phyloP scores from a whole-genome alignment of 1,284 basidiomycete genomes.

The Puccinia hordei region DNA sequence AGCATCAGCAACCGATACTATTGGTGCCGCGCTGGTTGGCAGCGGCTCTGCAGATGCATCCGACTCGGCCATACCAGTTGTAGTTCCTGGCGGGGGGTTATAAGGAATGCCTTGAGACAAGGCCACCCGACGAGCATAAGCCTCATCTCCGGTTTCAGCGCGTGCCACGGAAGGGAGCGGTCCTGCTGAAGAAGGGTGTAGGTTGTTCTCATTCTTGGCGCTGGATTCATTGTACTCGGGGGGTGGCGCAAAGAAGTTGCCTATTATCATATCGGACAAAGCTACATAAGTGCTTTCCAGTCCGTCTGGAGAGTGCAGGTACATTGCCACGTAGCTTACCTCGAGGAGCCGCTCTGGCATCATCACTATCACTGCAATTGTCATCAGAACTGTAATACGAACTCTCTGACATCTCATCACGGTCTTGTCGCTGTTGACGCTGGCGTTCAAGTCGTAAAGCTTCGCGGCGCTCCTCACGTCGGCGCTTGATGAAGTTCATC shows the following conservation, averaged over 20 bases:
- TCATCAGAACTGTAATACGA: conserved; percentile 49
- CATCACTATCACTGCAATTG: conserved; percentile 42
- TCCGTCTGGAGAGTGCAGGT: neutral
- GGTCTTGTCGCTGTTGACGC: conserved; percentile 45
- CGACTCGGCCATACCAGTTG: neutral
- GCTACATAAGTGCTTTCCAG: neutral
- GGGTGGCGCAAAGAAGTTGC: conserved; percentile 49
- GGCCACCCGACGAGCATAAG: conserved; percentile 50
- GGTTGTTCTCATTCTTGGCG: conserved; percentile 26
- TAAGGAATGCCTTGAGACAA: conserved; percentile 46
- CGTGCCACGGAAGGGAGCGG: conserved; percentile 38
- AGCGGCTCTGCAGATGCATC: neutral
- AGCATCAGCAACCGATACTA: conserved; percentile 47
- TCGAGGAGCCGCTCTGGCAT: conserved; percentile 31
- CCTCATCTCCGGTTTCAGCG: conserved; percentile 53
- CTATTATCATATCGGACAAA: conserved; percentile 1
- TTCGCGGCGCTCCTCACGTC: conserved; percentile 46
- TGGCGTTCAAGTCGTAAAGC: conserved; percentile 49
- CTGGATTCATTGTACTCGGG: conserved; percentile 38
- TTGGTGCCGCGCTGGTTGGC: neutral
- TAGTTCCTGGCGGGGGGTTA: neutral
- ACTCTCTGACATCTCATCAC: conserved; percentile 43
- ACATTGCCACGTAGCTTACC: conserved; percentile 1
- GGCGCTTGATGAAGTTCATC: conserved; percentile 49
- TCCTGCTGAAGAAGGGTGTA: neutral